These are phyloP conservation scores for Dryas drummondii DNA, from an alignment of 306 rosid species.

Conservation along the genomic window DNA sequence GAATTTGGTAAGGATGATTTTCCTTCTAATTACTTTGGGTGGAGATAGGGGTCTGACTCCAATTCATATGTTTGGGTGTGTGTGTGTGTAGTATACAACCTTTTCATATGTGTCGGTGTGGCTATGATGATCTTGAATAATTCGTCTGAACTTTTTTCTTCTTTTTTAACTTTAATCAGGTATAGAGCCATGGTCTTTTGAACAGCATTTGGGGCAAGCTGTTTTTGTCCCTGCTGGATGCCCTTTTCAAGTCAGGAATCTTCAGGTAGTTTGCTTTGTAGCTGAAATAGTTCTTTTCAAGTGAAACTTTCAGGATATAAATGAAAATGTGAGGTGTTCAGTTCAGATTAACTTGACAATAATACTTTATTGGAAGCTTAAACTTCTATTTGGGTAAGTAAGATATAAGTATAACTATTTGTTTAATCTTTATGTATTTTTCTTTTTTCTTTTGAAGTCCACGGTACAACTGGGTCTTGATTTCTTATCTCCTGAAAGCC, in stretches of 20 bases:
- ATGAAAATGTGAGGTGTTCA: neutral
- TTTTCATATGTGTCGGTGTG: neutral
- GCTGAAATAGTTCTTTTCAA: neutral
- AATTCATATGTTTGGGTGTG: neutral
- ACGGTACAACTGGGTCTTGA: slow-evolving; percentile 93
- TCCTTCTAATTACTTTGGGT: slow-evolving; percentile 18
- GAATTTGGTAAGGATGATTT: slow-evolving; percentile 69
- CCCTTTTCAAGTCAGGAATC: slow-evolving; percentile 90
- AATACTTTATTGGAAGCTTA: neutral
- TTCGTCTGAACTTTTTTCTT: slow-evolving; percentile 19
- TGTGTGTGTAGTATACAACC: neutral
- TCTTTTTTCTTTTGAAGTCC: slow-evolving; percentile 57
- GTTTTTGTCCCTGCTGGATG: slow-evolving; percentile 95
- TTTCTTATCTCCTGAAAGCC: slow-evolving; percentile 96
- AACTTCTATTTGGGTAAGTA: neutral
- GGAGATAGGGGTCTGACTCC: slow-evolving; percentile 25
- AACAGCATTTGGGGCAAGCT: slow-evolving; percentile 83
- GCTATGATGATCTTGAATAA: neutral
- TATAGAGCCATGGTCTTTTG: slow-evolving; percentile 96
- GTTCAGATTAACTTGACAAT: neutral
- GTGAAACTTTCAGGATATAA: neutral
- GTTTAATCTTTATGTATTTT: neutral
- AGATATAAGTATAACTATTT: neutral
- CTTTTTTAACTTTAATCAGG: slow-evolving; percentile 42
- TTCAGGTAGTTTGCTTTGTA: slow-evolving; percentile 53